Base-by-base conservation (phyloP, 2,329 filamentous ascomycete genomes). In the Hypoxylon sp. region DNA sequence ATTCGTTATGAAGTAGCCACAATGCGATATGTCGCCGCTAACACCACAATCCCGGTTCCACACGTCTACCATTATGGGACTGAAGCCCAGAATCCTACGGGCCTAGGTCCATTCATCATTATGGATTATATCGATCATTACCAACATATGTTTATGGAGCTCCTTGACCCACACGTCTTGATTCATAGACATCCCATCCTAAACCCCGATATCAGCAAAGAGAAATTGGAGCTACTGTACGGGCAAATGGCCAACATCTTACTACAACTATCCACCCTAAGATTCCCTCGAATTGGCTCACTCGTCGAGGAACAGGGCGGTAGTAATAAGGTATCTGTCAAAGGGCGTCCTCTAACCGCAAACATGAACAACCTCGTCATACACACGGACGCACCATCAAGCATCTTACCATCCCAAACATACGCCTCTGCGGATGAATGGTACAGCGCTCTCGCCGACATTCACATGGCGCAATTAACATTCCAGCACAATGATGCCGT, bases 401-500 rank as follows among this genome's bases (percentile, higher is more conserved):
- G 37, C 10, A 24, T 73, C 10, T 37, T 71, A n/a, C 69, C 70
- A 60, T 67, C 55, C 35, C 60, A 66, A 48, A 70, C 73, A 1
- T 82, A 78, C 57, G 26, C 69, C 2, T 74, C 71, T 19, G 74
- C 80, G 1, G 78, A 80, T n/a, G 77, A 78, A 6, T 84, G 81
- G 76, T 82, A 80, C 44, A 53, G 58, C 17, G 76, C 75, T 0
- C 72, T 84, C 5, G 80, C 82, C 1, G 78, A 83, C 4, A 76
- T 82, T 68, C 79, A 86, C 46, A 71, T 86, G 5, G 74, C 73
- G 22, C 79, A 81, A 13, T 73, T 84, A 3, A 19, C 76, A 11
- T 82, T 81, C 59, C 81, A 84, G 69, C 79, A 78, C 52, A 83
- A 84, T 64, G 78, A 82, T 47, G 70, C 78, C 0, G 73, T 83